Base-by-base conservation (phyloP, 352 stramenopile genomes). In the Phytophthora nicotianae region DNA sequence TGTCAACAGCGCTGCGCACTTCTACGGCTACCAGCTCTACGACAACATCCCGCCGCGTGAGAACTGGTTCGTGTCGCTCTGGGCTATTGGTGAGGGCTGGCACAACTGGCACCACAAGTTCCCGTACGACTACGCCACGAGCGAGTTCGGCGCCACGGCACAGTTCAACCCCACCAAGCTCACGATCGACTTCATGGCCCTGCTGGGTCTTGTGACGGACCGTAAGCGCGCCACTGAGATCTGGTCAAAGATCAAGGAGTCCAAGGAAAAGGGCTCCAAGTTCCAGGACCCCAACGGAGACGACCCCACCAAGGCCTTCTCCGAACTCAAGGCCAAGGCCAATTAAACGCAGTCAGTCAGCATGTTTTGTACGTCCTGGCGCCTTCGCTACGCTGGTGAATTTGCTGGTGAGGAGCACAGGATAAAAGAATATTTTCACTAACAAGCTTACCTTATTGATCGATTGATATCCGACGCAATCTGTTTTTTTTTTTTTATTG, bases 21-120 rank as follows among this genome's bases (percentile, higher is more conserved):
- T 99, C 68, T 99, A 97, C 64, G 97, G 97, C 60, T 97, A 98
- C 74, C 95, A 98, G 66, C 93, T 95, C 2, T 99, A 99, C 75
- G 97, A 99, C 75, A 81, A 97, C 46, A 97, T 91, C 10, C 97
- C 96, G 57, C 97, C 97, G 9, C 89, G 95, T 21, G 97, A 99
- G 77, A 99, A 99, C 80, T 97, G 95, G 46, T 93, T 99, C 59
- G 96, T 99, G 13, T 97, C 94, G 7, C 75, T 98, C 51, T 94
- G 95, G 51, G 91, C 96, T 35, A 91, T 99, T 17, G 97, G 97
- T 26, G 97, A 99, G 74, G 96, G 96, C 74, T 99, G 96, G 96
- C 97, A 99, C 85, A 99, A 99, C 86, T 99, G 96, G 97, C 97
- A 99, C 79, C 97, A 99, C 93, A 99, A 99, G 79, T 99, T 99